Conservation (phyloP, 2,329 filamentous ascomycete species). For the Aspergillus sp. region DNA sequence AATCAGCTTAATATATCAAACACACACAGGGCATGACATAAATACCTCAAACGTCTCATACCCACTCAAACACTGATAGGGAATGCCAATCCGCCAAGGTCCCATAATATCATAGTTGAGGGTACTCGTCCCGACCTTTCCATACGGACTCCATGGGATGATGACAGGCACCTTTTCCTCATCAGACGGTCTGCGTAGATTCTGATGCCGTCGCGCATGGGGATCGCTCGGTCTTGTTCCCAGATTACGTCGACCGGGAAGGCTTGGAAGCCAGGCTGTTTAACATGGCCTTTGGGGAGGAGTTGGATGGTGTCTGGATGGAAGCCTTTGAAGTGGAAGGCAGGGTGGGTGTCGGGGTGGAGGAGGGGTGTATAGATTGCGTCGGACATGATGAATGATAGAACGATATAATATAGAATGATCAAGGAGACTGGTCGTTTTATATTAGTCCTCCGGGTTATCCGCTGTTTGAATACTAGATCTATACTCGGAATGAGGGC, state of each 20-base stretch:
- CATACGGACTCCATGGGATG: conserved; percentile 21
- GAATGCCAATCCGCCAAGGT: conserved; percentile 8
- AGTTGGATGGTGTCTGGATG: conserved; percentile 1
- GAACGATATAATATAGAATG: conserved; percentile 2
- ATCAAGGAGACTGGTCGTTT: no score
- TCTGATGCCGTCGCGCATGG: conserved; percentile 20
- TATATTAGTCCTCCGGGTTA: no score
- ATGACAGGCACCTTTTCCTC: conserved; percentile 21
- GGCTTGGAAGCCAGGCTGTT: neutral
- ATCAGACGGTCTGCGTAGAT: conserved; percentile 14
- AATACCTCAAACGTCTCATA: conserved; percentile 17
- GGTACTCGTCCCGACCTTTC: conserved; percentile 18
- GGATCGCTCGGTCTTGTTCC: conserved; percentile 20
- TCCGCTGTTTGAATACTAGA: no score
- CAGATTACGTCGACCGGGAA: conserved; percentile 9
- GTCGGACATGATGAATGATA: neutral
- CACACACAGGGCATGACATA: no score
- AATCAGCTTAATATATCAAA: no score
- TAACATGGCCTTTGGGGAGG: conserved; percentile 7
- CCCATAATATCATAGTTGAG: conserved; percentile 9
- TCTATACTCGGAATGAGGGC: no score
- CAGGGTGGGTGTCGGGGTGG: neutral
- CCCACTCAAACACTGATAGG: conserved; percentile 10
- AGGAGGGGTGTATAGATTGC: neutral
- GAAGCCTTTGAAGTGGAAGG: conserved; percentile 4